Percentiles rank a stretch among this genome's conserved stretches.
These are phyloP conservation scores for Ogataea neopini DNA, from an alignment of 805 yeast genomes.

Conservation along the genomic window DNA sequence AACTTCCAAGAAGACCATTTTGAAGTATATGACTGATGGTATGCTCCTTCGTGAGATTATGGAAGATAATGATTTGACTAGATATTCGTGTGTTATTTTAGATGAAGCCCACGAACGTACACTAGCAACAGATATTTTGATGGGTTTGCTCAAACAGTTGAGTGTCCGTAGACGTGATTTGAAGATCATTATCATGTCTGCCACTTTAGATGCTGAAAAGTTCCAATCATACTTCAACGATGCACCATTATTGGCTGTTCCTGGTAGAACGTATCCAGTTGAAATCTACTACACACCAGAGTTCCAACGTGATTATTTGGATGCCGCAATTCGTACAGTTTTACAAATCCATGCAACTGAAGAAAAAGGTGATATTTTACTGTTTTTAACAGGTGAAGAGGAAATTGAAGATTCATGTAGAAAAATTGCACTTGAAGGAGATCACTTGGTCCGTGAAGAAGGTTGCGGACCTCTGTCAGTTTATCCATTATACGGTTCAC, in stretches of 20 bases:
- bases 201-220: constrained; percentile 95
- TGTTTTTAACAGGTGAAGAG: constrained; percentile 94
- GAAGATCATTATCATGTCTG: constrained; percentile 94
- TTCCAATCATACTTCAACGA: constrained; percentile 86
- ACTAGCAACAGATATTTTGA: constrained; percentile 90
- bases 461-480: constrained; percentile 87
- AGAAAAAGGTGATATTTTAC: constrained; percentile 84
- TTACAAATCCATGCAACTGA: constrained; percentile 96
- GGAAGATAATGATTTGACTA: constrained; percentile 83
- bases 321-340: constrained; percentile 93
- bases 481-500: constrained; percentile 93
- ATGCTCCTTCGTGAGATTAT: constrained; percentile 96
- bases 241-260: constrained; percentile 94
- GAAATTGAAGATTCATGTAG: constrained; percentile 97
- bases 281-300: constrained; percentile 97
- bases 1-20: constrained; percentile 74
- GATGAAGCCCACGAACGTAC: constrained; percentile 99
- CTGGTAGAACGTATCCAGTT: constrained; percentile 97
- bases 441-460: constrained; percentile 84
- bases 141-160: constrained; percentile 90
- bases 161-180: constrained; percentile 79
- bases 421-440: constrained; percentile 83
- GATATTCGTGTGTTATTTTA: constrained; percentile 86
- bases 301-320: constrained; percentile 90
- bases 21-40: constrained; percentile 98